These are phyloP conservation scores for Solanum chiquidenum DNA, from an alignment of 257 asterid species.

Conservation along the genomic window DNA sequence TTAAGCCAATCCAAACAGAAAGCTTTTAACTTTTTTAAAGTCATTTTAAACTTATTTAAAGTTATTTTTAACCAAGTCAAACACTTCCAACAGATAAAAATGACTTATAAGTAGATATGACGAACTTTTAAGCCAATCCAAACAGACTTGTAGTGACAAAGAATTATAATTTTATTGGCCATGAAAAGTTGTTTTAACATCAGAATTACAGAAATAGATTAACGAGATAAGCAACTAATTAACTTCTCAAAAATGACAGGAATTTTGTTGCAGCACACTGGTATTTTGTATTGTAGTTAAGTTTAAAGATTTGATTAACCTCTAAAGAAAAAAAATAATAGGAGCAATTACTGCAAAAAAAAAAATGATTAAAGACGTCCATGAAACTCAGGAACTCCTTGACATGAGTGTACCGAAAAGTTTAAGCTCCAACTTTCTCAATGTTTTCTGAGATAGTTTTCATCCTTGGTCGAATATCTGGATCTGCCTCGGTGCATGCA, in stretches of 20 bases:
- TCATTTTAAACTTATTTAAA: too few relatives aligned
- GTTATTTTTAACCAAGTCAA: neutral
- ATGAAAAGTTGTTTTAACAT: neutral
- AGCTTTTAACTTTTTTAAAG: neutral
- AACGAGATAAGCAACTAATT: neutral
- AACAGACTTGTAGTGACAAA: neutral
- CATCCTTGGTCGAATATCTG: constrained; percentile 92
- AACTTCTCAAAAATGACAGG: neutral
- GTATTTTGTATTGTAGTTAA: neutral
- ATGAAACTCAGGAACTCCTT: neutral
- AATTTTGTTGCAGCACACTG: neutral
- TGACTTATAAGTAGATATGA: neutral
- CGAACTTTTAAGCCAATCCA: neutral
- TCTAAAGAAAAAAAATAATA: neutral
- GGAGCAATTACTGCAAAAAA: neutral
- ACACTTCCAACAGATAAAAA: too few relatives aligned
- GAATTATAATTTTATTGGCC: neutral
- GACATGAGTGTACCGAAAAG: neutral
- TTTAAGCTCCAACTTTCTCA: constrained; percentile 55
- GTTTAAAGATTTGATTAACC: neutral
- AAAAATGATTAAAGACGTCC: neutral
- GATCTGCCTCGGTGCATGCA: constrained; percentile 82
- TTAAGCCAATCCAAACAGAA: neutral
- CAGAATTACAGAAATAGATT: neutral
- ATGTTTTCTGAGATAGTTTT: constrained; percentile 65